Conservation (phyloP, 2,329 filamentous ascomycete species). For the Orbilia ellipsospora region DNA sequence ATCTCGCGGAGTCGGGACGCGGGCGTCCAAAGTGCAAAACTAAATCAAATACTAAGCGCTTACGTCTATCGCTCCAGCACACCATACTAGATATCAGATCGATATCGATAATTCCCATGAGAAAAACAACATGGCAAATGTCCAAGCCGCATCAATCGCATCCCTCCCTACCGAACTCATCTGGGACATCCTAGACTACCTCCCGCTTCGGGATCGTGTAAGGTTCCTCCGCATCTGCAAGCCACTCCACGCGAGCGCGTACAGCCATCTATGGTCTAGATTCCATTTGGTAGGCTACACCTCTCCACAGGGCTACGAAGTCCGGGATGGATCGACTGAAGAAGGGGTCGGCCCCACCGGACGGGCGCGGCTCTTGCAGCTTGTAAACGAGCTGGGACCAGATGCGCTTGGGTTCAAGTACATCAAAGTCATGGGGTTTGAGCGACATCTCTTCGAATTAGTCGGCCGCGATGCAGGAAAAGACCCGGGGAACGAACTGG, state of each 20-base stretch:
- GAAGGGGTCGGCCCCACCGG: not conserved
- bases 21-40: too few relatives aligned
- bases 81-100: too few relatives aligned
- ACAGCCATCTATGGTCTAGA: not conserved
- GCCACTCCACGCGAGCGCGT: not conserved
- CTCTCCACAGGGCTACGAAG: not conserved
- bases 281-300: not conserved
- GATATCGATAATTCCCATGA: too few relatives aligned
- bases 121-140: not conserved
- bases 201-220: constrained; percentile 19
- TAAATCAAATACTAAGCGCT: too few relatives aligned
- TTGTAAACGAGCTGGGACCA: not conserved
- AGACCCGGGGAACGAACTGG: not conserved
- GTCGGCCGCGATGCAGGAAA: too few relatives aligned
- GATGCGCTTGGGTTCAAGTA: constrained; percentile 3
- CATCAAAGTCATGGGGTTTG: not conserved
- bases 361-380: not conserved
- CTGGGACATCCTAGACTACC: constrained; percentile 21
- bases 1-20: too few relatives aligned
- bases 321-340: not conserved
- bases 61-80: too few relatives aligned
- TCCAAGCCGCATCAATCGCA: constrained; percentile 1
- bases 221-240: constrained; percentile 4
- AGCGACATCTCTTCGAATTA: not conserved
- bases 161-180: constrained; percentile 30